A percentile compares a stretch with the other conserved stretches of the same genome.
Evolutionary conservation across 345 rosid genomes (phyloP).

Genomic region (Citrus sinensis): DNA sequence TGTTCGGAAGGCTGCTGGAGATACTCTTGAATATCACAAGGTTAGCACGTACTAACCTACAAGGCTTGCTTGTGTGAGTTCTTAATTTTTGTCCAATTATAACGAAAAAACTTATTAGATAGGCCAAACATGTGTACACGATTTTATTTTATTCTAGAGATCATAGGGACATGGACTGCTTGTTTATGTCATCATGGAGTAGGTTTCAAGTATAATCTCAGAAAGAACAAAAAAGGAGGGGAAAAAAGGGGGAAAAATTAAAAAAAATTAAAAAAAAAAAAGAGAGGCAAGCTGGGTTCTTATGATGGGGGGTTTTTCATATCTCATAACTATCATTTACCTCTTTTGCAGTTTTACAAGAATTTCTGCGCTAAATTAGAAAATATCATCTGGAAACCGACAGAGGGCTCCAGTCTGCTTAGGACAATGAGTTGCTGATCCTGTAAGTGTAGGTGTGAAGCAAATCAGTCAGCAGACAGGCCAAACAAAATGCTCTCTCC

Average conservation of each 20-base stretch:
- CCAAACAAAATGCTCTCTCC: background rate
- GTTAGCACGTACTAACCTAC: slow-evolving; percentile 25
- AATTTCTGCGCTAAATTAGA: slow-evolving; percentile 65
- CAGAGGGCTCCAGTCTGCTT: slow-evolving; percentile 43
- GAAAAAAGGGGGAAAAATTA: too few relatives aligned
- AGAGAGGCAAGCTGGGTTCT: background rate
- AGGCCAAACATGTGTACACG: background rate
- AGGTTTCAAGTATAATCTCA: background rate
- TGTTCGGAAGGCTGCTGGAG: slow-evolving; percentile 86
- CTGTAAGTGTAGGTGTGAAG: slow-evolving; percentile 22
- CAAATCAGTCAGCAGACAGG: slow-evolving; percentile 13
- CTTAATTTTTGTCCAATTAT: background rate
- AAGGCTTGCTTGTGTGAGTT: background rate
- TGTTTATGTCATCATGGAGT: background rate
- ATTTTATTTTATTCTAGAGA: background rate
- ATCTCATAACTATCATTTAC: background rate
- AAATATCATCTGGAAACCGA: slow-evolving; percentile 74
- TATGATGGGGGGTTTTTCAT: background rate
- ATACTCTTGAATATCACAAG: slow-evolving; percentile 89
- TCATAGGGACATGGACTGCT: background rate
- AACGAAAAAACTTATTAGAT: background rate
- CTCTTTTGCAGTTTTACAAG: slow-evolving; percentile 70
- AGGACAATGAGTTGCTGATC: slow-evolving; percentile 51
- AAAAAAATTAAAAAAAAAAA: too few relatives aligned
- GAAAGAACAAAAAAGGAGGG: background rate